A percentile compares a stretch with the other conserved stretches of the same genome.
Conservation (phyloP, 2,329 filamentous ascomycete genomes). For the Phaeosphaeria sp. region DNA sequence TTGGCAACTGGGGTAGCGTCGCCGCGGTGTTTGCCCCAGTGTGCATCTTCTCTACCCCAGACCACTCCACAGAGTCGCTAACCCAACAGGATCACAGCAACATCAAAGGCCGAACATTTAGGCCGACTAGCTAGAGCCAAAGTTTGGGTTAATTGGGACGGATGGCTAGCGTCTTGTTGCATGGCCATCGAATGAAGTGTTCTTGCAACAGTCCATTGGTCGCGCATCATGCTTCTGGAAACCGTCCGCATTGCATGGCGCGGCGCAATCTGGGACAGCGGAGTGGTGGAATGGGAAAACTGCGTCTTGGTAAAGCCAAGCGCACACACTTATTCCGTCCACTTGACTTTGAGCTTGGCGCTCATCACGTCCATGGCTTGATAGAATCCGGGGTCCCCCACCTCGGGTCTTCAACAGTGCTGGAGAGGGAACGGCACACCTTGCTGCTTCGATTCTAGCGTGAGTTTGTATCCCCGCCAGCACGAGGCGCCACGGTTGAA, state of each 20-base stretch:
- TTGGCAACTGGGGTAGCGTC: conserved; percentile 30
- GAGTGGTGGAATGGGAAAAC: conserved; percentile 22
- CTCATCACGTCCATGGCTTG: background rate
- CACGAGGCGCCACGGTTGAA: conserved; percentile 18
- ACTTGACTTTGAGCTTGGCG: conserved; percentile 13
- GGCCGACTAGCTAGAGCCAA: conserved; percentile 13
- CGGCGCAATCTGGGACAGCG: background rate
- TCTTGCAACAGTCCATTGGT: background rate
- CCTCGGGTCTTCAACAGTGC: background rate
- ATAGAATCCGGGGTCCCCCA: conserved; percentile 7
- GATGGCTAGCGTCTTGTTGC: conserved; percentile 2
- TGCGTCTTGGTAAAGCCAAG: conserved; percentile 32
- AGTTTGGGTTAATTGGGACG: conserved; percentile 10
- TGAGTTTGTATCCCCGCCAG: conserved; percentile 7
- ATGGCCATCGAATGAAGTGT: conserved; percentile 15
- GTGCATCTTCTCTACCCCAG: conserved; percentile 14
- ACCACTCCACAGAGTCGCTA: conserved; percentile 18
- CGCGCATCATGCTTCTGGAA: conserved; percentile 1
- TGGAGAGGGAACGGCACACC: conserved; percentile 6
- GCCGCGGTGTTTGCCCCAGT: conserved; percentile 23
- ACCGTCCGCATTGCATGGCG: conserved; percentile 15
- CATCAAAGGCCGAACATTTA: conserved; percentile 9
- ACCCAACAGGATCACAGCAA: conserved; percentile 4
- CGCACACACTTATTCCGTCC: conserved; percentile 19
- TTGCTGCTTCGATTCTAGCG: conserved; percentile 3